Evolutionary conservation across 345 rosid genomes (phyloP), one percentile per base, ranked within the genome.

Genomic region (Turnera subulata): DNA sequence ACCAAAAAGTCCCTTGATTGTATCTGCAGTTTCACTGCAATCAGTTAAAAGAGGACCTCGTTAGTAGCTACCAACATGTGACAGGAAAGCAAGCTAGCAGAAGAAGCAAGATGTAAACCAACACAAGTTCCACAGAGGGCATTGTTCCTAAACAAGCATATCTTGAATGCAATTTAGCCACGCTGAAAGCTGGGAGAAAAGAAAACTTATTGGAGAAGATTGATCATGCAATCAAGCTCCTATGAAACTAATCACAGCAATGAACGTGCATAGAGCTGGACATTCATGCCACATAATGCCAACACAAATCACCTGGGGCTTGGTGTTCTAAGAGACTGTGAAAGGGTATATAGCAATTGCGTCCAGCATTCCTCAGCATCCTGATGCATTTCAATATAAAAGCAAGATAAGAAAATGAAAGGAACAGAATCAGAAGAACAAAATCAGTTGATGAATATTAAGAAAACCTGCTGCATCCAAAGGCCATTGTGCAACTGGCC

Each of bases 341-440:
- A 89, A 68, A 89, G 95, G 11, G 96, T 89, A 76, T 84, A 87
- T 35, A 93, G 63, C 66, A 93, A 88, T 64, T 89, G 99, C 13
- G 95, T 80, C 99, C 99, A 93, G 74, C 99, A 93, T 73, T 89
- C 99, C 73, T 93, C 99, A 63, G 97, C 97, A 76, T 89, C 99
- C 97, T 93, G 83, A 67, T 10, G 53, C 5, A 72, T 37, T 64
- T 50, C 61, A 29, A 15, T 42, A 11, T 13, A 37, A 37, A 51
- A 20, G 38, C 12, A 44, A 29, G 7, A 71, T 14, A 40, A 46
- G 60, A 58, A 48, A 66, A 54, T 52, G 49, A 21, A 29, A 22
- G 46, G 63, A 48, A 8, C 18, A 46, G 23, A 3, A 3, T 29
- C 8, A 29, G 35, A 4, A 29, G 35, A 29, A 4, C 35, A 29